phyloP scores from a whole-genome alignment of 2,329 filamentous ascomycete genomes.

The Ophiocordyceps camponoti-leonardi region DNA sequence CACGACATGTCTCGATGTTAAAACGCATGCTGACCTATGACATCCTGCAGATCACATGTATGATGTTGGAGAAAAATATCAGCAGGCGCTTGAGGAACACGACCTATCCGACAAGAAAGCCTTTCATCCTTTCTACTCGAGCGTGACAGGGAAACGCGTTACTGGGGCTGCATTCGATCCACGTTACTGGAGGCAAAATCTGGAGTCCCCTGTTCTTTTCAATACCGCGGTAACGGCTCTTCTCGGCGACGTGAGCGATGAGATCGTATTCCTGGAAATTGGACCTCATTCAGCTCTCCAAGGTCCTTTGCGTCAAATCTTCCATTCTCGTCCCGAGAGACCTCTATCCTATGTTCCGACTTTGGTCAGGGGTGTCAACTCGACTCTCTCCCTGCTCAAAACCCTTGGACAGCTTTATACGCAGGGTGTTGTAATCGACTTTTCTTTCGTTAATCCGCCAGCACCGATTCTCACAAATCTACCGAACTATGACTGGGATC shows the following conservation, averaged over 20 bases:
- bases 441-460: conserved; percentile 1
- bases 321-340: conserved; percentile 1
- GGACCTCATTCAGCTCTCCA: conserved; percentile 11
- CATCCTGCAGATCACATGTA: conserved; percentile 1
- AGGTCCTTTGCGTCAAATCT: conserved; percentile 9
- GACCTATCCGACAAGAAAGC: neutral
- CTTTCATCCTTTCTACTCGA: conserved; percentile 1
- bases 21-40: conserved; percentile 13
- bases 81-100: neutral
- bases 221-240: conserved; percentile 3
- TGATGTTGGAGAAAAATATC: conserved; percentile 2
- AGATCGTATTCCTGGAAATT: conserved; percentile 8
- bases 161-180: neutral
- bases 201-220: conserved; percentile 5
- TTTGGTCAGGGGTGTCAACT: conserved; percentile 4
- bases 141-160: neutral
- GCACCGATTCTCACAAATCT: conserved; percentile 17
- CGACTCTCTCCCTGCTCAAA: conserved; percentile 2
- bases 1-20: conserved; percentile 9
- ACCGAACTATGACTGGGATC: conserved; percentile 11
- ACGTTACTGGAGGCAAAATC: conserved; percentile 4
- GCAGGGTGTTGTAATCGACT: conserved; percentile 3
- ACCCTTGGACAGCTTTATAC: conserved; percentile 5
- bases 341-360: conserved; percentile 5
- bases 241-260: conserved; percentile 1